These are phyloP conservation scores for Kodamaea restingae DNA, from an alignment of 805 yeast species.

Conservation along the genomic window DNA sequence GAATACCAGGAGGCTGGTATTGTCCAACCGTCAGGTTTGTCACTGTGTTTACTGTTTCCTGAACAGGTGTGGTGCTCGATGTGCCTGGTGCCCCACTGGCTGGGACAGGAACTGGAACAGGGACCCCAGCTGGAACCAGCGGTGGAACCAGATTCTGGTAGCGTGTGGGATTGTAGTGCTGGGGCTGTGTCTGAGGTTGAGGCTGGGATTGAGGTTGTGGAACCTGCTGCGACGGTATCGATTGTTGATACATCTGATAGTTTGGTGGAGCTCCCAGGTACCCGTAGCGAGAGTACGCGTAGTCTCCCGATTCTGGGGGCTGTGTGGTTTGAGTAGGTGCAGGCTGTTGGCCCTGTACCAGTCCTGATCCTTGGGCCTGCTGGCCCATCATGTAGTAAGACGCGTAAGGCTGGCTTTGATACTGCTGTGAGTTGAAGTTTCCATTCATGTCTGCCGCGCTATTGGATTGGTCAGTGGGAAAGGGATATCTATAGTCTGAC, in stretches of 20 bases:
- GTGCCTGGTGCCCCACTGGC: slow-evolving; percentile 3
- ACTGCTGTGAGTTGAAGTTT: slow-evolving; percentile 11
- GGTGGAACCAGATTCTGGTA: slow-evolving; percentile 9
- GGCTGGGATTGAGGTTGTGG: slow-evolving; percentile 4
- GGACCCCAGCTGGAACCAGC: slow-evolving; percentile 14
- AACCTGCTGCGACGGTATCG: slow-evolving; percentile 12
- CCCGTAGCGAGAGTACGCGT: slow-evolving; percentile 23
- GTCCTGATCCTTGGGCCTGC: slow-evolving; percentile 1
- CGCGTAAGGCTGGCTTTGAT: slow-evolving; percentile 12
- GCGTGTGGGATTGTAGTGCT: slow-evolving; percentile 16
- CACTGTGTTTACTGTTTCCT: slow-evolving; percentile 9
- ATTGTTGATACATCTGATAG: slow-evolving; percentile 20
- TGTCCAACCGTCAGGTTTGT: slow-evolving; percentile 34
- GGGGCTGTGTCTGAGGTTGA: slow-evolving; percentile 25
- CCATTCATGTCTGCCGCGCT: slow-evolving; percentile 10
- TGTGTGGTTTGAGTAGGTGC: slow-evolving; percentile 4
- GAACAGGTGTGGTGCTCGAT: slow-evolving; percentile 3
- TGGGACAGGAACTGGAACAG: slow-evolving; percentile 7
- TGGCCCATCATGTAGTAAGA: slow-evolving; percentile 10
- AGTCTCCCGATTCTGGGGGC: slow-evolving; percentile 4
- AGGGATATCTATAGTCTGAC: slow-evolving; percentile 3
- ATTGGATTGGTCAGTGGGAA: slow-evolving; percentile 1
- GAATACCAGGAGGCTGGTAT: slow-evolving; percentile 43
- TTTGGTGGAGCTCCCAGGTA: slow-evolving; percentile 23
- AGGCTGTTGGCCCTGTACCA: neutral